Conservation (phyloP, 805 yeast genomes). For the Cyberlindnera suaveolens region DNA sequence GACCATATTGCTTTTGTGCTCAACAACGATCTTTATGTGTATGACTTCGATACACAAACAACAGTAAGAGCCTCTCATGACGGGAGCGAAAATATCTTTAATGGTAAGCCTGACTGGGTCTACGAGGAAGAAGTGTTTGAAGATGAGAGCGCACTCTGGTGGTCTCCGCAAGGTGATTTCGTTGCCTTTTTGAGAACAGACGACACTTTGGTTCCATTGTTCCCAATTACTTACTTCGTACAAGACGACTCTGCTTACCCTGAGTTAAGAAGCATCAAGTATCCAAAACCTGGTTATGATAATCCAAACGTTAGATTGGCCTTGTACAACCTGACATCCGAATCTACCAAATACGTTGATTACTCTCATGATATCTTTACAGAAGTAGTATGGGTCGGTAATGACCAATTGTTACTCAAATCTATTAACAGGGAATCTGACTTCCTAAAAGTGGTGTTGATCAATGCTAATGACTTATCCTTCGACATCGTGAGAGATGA, state of each 20-base stretch:
- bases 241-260: conserved; percentile 56
- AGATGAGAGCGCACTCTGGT: conserved; percentile 71
- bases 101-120: conserved; percentile 93
- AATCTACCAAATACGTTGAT: conserved; percentile 33
- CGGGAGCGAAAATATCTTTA: conserved; percentile 66
- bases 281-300: conserved; percentile 78
- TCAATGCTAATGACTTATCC: conserved; percentile 35
- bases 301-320: conserved; percentile 62
- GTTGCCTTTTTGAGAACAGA: conserved; percentile 62
- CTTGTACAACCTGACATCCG: conserved; percentile 33
- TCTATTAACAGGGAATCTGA: conserved; percentile 65
- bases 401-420: conserved; percentile 43
- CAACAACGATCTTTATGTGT: conserved; percentile 64
- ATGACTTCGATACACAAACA: conserved; percentile 27
- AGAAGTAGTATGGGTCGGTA: conserved; percentile 69
- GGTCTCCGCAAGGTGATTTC: conserved; percentile 73
- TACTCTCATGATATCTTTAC: conserved; percentile 44
- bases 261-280: conserved; percentile 52
- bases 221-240: conserved; percentile 68
- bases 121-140: conserved; percentile 86
- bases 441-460: conserved; percentile 47
- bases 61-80: conserved; percentile 50
- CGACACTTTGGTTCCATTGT: conserved; percentile 69
- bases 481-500: conserved; percentile 43
- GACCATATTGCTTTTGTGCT: conserved; percentile 56